A percentile compares a stretch with the other conserved stretches of the same genome.
Conservation (phyloP, 202 grass and related monocot genomes). For the Setaria italica region DNA sequence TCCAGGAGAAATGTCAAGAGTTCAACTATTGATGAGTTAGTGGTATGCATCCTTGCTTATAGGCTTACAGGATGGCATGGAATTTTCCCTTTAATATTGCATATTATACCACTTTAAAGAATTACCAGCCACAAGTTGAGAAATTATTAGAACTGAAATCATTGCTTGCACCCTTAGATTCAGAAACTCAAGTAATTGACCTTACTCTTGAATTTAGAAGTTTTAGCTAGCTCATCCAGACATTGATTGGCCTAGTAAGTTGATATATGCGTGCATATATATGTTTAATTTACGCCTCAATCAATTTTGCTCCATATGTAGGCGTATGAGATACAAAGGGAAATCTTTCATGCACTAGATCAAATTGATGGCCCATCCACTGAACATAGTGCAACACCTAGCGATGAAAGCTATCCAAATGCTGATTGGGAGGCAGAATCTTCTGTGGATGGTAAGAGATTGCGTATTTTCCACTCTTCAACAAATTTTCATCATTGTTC, state of each 20-base stretch:
- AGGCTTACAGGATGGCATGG: not conserved
- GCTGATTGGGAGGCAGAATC: constrained; percentile 42
- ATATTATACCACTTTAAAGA: not conserved
- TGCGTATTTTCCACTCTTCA: not conserved
- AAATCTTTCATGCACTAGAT: constrained; percentile 25
- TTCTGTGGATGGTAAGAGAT: constrained; percentile 49
- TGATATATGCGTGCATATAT: not conserved
- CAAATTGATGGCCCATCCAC: constrained; percentile 43
- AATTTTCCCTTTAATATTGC: constrained; percentile 17
- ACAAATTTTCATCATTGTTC: not conserved
- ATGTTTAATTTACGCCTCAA: not conserved
- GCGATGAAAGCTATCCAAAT: constrained; percentile 43
- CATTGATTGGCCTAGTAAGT: not conserved
- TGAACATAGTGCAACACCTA: constrained; percentile 45
- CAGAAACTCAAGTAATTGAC: not conserved
- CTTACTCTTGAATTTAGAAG: not conserved
- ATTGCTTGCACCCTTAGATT: constrained; percentile 11
- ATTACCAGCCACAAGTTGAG: not conserved
- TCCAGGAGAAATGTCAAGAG: constrained; percentile 47
- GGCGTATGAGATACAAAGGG: constrained; percentile 44
- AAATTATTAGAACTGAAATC: constrained; percentile 11
- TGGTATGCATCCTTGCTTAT: constrained; percentile 52
- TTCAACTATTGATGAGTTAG: constrained; percentile 42
- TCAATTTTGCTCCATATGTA: constrained; percentile 27
- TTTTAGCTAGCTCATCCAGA: not conserved